Base-by-base conservation (phyloP, 2,329 filamentous ascomycete genomes). In the Pseudogymnoascus sp. region DNA sequence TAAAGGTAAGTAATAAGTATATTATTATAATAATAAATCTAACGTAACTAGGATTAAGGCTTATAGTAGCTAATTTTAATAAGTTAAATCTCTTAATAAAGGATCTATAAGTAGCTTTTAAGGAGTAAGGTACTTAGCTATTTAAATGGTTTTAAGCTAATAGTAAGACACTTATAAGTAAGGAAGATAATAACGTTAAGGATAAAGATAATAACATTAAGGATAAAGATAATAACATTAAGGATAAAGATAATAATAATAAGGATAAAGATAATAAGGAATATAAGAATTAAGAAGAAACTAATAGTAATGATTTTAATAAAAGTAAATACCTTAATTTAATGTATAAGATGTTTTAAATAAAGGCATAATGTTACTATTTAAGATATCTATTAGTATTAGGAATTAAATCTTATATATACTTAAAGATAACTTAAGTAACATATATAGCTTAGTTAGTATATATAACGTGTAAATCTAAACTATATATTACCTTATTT, bases 1-100 rank as follows among this genome's bases (percentile, higher is more conserved):
- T 28, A 35, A 67, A 33, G 50, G 61, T 66, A 64, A 61, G 50
- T 17, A 42, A 42, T 21, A 3, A 21, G 17, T 53, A 5, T 42
- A 61, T n/a, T n/a, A n/a, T 38, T 4, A 23, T 23, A 63, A 40
- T 59, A 11, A 28, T 63, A 57, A 19, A 26, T 65, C 21, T n/a
- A n/a, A n/a, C n/a, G n/a, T n/a, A n/a, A n/a, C 35, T 64, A 67
- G 64, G 62, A 33, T 44, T 61, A 36, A 35, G 36, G 53, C 65
- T 67, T 62, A 19, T 67, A 31, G 50, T 33, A 23, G 62, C 62
- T 11, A 67, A 64, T 64, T 40, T 62, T 57, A 61, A 64, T 21
- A 62, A 64, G 42, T 61, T 40, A 2, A 63, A 65, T 62, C 26
- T 64, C 35, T 63, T 57, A 13, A 65, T 36, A 50, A 62, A 35